These are phyloP conservation scores for Naumovozyma baii DNA, from an alignment of 805 yeast genomes.

Conservation along the genomic window DNA sequence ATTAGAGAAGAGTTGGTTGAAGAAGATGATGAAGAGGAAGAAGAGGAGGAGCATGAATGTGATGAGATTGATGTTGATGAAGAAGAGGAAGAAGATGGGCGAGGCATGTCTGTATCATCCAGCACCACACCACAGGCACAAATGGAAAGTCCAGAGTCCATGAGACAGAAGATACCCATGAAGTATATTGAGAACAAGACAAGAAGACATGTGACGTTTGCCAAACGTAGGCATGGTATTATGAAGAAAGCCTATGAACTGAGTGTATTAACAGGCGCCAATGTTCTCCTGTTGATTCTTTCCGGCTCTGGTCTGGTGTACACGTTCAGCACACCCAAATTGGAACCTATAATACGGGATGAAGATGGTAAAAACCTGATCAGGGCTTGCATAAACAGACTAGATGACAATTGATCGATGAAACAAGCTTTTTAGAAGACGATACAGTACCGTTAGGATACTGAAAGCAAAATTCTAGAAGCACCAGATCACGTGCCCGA, in stretches of 20 bases:
- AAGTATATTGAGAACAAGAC: conserved; percentile 92
- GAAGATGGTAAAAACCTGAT: conserved; percentile 90
- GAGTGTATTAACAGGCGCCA: conserved; percentile 92
- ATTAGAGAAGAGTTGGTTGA: background rate
- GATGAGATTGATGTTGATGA: conserved; percentile 2
- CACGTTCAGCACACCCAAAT: conserved; percentile 93
- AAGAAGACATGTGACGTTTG: conserved; percentile 93
- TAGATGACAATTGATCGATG: conserved; percentile 61
- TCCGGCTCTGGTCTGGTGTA: conserved; percentile 93
- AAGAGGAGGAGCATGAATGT: conserved; percentile 3
- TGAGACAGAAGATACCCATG: conserved; percentile 32
- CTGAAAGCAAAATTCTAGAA: no score
- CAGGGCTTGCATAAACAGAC: conserved; percentile 93
- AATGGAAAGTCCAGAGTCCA: conserved; percentile 2
- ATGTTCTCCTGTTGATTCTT: conserved; percentile 82
- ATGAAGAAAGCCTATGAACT: conserved; percentile 97
- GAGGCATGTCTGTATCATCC: no score
- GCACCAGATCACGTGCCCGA: no score
- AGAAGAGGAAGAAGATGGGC: conserved; percentile 6
- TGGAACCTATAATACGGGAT: conserved; percentile 89
- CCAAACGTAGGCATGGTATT: conserved; percentile 94
- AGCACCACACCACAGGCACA: no score
- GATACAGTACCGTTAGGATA: no score
- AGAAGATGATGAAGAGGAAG: conserved; percentile 1
- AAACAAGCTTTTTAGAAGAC: no score